Conservation (phyloP, 2,329 filamentous ascomycete species). For the Metarhizium humberi region DNA sequence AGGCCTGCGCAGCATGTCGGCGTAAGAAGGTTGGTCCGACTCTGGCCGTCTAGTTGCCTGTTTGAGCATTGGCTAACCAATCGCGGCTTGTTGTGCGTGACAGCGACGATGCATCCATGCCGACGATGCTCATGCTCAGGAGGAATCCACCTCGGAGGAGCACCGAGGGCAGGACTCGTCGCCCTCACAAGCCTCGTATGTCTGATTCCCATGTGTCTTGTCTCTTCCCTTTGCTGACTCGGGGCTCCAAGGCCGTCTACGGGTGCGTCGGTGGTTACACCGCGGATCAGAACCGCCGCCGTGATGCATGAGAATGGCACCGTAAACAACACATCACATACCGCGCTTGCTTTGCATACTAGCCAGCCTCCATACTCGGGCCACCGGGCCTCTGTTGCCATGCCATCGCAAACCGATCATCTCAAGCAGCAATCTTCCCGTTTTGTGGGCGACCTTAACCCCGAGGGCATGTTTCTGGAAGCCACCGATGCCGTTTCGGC, state of each 20-base stretch:
- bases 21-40: constrained; percentile 37
- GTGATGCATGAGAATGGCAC: constrained; percentile 1
- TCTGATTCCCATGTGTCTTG: neutral
- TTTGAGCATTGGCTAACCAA: constrained; percentile 1
- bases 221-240: neutral
- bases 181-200: constrained; percentile 22
- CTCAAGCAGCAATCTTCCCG: constrained; percentile 25
- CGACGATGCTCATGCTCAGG: constrained; percentile 18
- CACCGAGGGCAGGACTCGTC: constrained; percentile 15
- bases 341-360: neutral
- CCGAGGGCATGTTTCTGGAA: constrained; percentile 50
- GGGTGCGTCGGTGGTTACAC: neutral
- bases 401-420: neutral
- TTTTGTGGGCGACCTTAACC: constrained; percentile 51
- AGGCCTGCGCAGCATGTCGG: constrained; percentile 47
- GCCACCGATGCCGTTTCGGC: constrained; percentile 31
- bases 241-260: neutral
- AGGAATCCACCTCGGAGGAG: constrained; percentile 18
- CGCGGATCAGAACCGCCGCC: neutral
- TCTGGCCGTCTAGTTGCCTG: neutral
- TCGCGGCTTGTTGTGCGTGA: constrained; percentile 1
- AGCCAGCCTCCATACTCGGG: neutral
- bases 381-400: neutral
- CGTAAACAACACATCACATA: neutral
- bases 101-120: constrained; percentile 37